These are phyloP conservation scores for Xylaria sp. DNA, from an alignment of 2,329 filamentous ascomycete species.

Conservation along the genomic window DNA sequence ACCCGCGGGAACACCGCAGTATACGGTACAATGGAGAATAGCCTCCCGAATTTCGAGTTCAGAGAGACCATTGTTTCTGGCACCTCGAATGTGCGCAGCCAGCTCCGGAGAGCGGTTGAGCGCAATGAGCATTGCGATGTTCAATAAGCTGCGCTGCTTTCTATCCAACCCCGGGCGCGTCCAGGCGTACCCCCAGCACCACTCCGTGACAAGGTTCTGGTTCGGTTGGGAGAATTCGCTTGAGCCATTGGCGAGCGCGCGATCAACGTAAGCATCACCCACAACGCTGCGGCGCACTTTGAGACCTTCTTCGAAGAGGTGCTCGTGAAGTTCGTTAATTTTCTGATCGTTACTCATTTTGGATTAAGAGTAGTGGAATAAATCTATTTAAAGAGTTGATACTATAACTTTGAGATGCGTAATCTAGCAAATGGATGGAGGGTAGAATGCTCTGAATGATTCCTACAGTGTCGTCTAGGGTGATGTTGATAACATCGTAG, in stretches of 20 bases:
- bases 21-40: conserved; percentile 58
- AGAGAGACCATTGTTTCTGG: conserved; percentile 70
- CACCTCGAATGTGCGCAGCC: conserved; percentile 70
- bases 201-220: conserved; percentile 72
- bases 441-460: no score
- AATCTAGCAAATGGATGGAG: no score
- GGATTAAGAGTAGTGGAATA: background rate
- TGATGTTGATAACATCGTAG: no score
- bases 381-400: background rate
- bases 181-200: conserved; percentile 73
- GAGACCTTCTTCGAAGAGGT: conserved; percentile 70
- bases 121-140: conserved; percentile 70
- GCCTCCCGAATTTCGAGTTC: conserved; percentile 73
- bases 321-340: conserved; percentile 57
- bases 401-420: no score
- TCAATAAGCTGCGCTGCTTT: conserved; percentile 70
- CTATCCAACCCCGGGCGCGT: conserved; percentile 70
- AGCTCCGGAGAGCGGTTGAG: conserved; percentile 70
- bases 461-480: no score
- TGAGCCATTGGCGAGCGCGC: conserved; percentile 64
- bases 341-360: conserved; percentile 45
- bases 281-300: conserved; percentile 69
- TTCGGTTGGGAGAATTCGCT: conserved; percentile 69
- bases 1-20: conserved; percentile 58
- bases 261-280: conserved; percentile 70